A percentile compares a stretch with the other conserved stretches of the same genome.
Conservation (phyloP, 2,329 filamentous ascomycete genomes). For the Ophiocordyceps sinensis region DNA sequence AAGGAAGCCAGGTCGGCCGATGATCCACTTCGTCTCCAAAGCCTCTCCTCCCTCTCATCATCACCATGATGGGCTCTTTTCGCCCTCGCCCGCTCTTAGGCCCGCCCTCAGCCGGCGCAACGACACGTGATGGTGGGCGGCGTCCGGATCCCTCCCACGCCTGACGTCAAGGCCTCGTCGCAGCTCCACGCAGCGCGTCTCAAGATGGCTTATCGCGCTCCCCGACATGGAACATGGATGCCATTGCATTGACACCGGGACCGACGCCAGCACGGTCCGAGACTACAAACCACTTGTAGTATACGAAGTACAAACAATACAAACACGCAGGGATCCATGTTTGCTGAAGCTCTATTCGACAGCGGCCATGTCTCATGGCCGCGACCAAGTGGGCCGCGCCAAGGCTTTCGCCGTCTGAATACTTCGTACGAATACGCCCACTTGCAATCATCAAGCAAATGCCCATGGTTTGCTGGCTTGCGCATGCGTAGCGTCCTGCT, state of each 20-base stretch:
- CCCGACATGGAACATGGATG: neutral
- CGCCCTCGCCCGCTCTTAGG: neutral
- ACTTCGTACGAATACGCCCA: too few species aligned
- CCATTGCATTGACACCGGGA: neutral
- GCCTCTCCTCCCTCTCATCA: neutral
- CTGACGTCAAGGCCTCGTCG: neutral
- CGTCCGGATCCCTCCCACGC: too few species aligned
- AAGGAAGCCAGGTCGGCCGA: conserved; percentile 1
- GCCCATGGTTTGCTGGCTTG: neutral
- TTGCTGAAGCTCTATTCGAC: neutral
- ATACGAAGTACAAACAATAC: neutral
- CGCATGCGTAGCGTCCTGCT: neutral
- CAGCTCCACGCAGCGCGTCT: neutral
- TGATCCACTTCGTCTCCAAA: neutral
- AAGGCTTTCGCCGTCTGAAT: neutral
- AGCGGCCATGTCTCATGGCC: neutral
- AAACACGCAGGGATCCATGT: neutral
- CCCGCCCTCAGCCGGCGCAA: neutral
- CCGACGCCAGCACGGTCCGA: neutral
- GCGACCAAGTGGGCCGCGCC: neutral
- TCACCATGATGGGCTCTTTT: neutral
- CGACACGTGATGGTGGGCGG: conserved; percentile 2
- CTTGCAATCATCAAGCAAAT: too few species aligned
- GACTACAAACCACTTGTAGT: too few species aligned
- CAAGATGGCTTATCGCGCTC: neutral